Evolutionary conservation across 371 early-diverging fungal genomes (phyloP).

Genomic region (Zychaea mexicana): DNA sequence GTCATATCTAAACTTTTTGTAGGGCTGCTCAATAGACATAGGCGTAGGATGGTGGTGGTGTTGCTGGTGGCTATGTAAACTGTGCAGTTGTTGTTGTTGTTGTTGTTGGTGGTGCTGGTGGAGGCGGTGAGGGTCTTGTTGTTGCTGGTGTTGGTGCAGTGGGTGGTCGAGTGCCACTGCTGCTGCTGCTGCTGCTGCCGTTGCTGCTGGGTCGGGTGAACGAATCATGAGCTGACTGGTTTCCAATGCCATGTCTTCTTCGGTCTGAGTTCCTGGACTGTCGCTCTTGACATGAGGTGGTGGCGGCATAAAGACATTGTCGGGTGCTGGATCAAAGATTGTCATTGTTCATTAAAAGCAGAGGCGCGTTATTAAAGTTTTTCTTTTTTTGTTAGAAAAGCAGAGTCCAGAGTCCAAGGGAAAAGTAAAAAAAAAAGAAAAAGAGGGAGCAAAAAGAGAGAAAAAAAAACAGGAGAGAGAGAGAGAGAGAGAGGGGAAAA

Average conservation of each 20-base stretch:
- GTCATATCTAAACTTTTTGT: constrained; percentile 28
- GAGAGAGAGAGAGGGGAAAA: no score
- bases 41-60: neutral
- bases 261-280: constrained; percentile 13
- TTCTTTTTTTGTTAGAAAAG: no score
- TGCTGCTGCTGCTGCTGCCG: neutral
- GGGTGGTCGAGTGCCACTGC: neutral
- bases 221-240: constrained; percentile 33
- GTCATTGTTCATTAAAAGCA: constrained; percentile 6
- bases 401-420: neutral
- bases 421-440: constrained; percentile 6
- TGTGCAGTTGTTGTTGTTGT: no score
- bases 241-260: constrained; percentile 28
- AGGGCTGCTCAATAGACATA: constrained; percentile 19
- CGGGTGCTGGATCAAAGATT: neutral
- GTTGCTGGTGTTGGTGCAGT: neutral
- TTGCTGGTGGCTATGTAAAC: neutral
- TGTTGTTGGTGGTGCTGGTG: no score
- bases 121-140: neutral
- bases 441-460: no score
- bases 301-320: constrained; percentile 11
- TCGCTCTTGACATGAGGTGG: constrained; percentile 12
- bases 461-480: no score
- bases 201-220: constrained; percentile 11
- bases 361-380: constrained; percentile 1